Evolutionary conservation across 306 rosid genomes (phyloP).

Genomic region (Spatholobus suberectus): DNA sequence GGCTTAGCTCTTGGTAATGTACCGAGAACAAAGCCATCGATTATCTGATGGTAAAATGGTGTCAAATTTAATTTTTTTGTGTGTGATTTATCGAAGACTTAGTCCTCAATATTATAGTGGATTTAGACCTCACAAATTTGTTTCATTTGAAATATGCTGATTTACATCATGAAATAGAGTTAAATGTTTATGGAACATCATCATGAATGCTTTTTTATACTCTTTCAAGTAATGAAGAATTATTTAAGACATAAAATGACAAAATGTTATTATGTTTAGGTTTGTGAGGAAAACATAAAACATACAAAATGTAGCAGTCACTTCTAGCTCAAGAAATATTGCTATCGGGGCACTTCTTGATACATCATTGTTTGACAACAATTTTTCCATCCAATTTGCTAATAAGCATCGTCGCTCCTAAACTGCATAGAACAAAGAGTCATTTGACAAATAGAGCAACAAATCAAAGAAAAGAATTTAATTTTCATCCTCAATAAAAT

Average conservation of each 20-base stretch:
- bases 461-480: too few species aligned
- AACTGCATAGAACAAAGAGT: neutral
- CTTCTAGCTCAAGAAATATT: conserved; percentile 90
- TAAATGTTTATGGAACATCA: conserved; percentile 24
- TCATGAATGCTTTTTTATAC: neutral
- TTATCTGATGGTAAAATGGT: too few species aligned
- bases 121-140: too few species aligned
- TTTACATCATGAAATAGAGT: conserved; percentile 54
- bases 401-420: conserved; percentile 73
- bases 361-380: conserved; percentile 77
- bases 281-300: conserved; percentile 40
- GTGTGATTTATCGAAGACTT: too few species aligned
- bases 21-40: too few species aligned
- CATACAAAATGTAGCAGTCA: conserved; percentile 86
- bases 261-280: neutral
- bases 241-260: conserved; percentile 10
- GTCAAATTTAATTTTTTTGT: too few species aligned
- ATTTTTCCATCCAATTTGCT: conserved; percentile 85
- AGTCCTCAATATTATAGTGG: too few species aligned
- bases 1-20: too few species aligned
- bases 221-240: conserved; percentile 17
- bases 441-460: neutral
- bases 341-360: conserved; percentile 85
- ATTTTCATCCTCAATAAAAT: too few species aligned
- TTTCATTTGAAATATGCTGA: conserved; percentile 52